Evolutionary conservation across 768 basidiomycete species (phyloP), one percentile per base, ranked within the genome.

Genomic region (Amanita exitialis): DNA sequence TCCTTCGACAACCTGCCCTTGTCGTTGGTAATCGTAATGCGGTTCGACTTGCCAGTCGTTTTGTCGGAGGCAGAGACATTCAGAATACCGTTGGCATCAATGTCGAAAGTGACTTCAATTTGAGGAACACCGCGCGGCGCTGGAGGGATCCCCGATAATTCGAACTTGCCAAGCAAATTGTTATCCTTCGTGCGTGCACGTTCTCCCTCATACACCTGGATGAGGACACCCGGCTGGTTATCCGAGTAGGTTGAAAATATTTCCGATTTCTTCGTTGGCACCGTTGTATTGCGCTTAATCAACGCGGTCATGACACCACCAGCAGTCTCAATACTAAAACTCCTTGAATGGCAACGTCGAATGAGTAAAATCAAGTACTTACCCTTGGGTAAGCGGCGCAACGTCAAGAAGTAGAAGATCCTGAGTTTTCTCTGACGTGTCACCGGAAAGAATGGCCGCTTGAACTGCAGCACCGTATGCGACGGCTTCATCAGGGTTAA

Each of bases 291-390:
- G 49, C 94, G 86, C 74, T 93, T 94, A 79, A 97, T 97, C 66
- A 98, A 85, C 43, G 92, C 81, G 25, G 95, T 97, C 90, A 98
- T 94, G 65, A 97, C 94, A 81, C 95, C 95, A 69, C 94, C 95
- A 57, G 93, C 92, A 35, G 95, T 97, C 76, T 97, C 95, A 62
- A 98, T 96, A 83, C 93, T 68, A 41, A 21, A 32, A 15, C 13
- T 39, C 16, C 1, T 12, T 48, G 3, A 48, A 25, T 12, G 28
- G 62, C 25, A 60, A 48, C 16, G 48, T 54, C 34, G 65, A 53
- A 65, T 65, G 59, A 68, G 57, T 44, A 65, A 20, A 41, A 58
- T 54, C 66, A 63, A 60, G 6, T 10, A 60, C 63, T 53, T 51
- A 67, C 66, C 66, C 93, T 54, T 84, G 79, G 49, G 90, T 92